These are phyloP conservation scores for Friedmanniomyces endolithicus DNA, from an alignment of 495 filamentous ascomycete genomes.

Conservation along the genomic window DNA sequence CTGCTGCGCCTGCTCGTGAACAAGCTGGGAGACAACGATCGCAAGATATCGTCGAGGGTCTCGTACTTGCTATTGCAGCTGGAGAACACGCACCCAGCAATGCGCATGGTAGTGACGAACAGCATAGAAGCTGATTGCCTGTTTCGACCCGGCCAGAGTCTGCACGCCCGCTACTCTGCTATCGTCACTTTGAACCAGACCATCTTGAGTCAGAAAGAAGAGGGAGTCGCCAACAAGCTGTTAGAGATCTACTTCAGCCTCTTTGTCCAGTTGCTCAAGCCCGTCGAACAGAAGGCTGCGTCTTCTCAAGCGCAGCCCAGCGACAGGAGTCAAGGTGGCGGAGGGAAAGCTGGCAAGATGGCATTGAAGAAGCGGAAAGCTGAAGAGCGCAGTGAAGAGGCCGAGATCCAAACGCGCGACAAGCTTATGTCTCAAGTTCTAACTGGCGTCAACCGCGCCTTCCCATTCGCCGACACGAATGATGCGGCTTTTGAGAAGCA, in stretches of 20 bases:
- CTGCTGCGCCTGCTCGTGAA: slow-evolving; percentile 82
- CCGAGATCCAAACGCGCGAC: slow-evolving; percentile 60
- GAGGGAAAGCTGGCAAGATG: slow-evolving; percentile 36
- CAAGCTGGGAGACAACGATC: slow-evolving; percentile 85
- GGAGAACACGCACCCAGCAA: slow-evolving; percentile 71
- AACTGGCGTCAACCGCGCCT: slow-evolving; percentile 88
- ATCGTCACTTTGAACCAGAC: slow-evolving; percentile 96
- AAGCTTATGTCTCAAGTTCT: slow-evolving; percentile 84
- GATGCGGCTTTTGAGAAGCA: slow-evolving; percentile 64
- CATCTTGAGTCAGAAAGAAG: slow-evolving; percentile 69
- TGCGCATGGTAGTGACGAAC: slow-evolving; percentile 79
- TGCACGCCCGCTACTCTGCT: slow-evolving; percentile 87
- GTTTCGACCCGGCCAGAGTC: slow-evolving; percentile 71
- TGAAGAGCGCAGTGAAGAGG: slow-evolving; percentile 44
- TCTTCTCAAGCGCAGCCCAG: slow-evolving; percentile 26
- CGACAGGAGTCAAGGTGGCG: slow-evolving; percentile 40
- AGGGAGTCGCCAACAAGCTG: slow-evolving; percentile 65
- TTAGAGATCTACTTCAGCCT: slow-evolving; percentile 80
- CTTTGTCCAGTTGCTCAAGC: slow-evolving; percentile 66
- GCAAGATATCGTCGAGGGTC: slow-evolving; percentile 83
- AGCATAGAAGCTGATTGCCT: slow-evolving; percentile 76
- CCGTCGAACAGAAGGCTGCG: slow-evolving; percentile 28
- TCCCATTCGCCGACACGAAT: slow-evolving; percentile 78
- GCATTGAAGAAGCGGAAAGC: slow-evolving; percentile 37
- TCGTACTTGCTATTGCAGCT: slow-evolving; percentile 89